Percentiles rank a stretch among this genome's conserved stretches.
These are phyloP conservation scores for Nyssa sinensis DNA, from an alignment of 148 eudicot species.

Conservation along the genomic window DNA sequence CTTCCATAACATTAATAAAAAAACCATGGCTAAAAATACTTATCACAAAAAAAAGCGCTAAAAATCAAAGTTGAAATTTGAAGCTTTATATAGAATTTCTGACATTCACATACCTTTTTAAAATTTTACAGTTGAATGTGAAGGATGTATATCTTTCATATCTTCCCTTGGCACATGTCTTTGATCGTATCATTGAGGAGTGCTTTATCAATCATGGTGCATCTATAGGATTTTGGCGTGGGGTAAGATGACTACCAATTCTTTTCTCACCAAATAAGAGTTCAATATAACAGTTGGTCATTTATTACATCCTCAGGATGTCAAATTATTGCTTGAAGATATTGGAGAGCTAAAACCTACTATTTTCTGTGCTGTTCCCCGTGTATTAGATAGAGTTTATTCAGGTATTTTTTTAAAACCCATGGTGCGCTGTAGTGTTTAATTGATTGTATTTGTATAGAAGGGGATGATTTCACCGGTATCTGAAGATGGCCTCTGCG, in stretches of 20 bases:
- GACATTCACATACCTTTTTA: conserved; percentile 2
- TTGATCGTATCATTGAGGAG: conserved; percentile 97
- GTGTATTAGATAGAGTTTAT: conserved; percentile 88
- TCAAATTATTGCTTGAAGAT: conserved; percentile 79
- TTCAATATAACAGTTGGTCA: conserved; percentile 11
- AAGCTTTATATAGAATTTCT: neutral
- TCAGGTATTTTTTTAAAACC: conserved; percentile 45
- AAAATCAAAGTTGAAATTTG: neutral
- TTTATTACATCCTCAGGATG: conserved; percentile 69
- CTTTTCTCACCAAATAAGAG: neutral
- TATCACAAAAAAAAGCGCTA: no score
- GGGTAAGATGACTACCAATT: conserved; percentile 57
- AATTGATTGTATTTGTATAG: neutral
- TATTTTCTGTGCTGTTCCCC: conserved; percentile 94
- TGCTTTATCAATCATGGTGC: conserved; percentile 75
- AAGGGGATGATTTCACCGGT: neutral
- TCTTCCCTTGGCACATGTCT: conserved; percentile 97
- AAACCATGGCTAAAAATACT: conserved; percentile 5
- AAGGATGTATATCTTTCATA: conserved; percentile 87
- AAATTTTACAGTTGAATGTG: conserved; percentile 50
- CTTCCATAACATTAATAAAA: neutral
- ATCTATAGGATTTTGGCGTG: conserved; percentile 95
- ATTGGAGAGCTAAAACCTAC: conserved; percentile 83
- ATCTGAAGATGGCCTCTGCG: neutral
- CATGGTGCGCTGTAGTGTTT: neutral